A percentile compares a stretch with the other conserved stretches of the same genome.
Conservation (phyloP, 306 rosid genomes). For the Canavalia gladiata region DNA sequence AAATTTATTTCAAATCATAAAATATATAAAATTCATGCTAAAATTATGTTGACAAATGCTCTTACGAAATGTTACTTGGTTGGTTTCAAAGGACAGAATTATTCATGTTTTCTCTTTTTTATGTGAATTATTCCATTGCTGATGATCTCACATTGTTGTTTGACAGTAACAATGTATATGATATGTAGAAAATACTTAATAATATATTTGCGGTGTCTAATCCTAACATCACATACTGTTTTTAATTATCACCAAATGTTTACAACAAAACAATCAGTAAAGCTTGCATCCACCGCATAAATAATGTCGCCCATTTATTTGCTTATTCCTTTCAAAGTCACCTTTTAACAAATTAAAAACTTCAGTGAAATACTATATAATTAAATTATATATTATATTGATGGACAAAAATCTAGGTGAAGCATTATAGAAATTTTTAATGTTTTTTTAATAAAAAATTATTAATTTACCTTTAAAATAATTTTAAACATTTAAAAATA, state of each 20-base stretch:
- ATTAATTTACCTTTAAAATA: too few relatives aligned
- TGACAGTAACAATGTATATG: conserved; percentile 20
- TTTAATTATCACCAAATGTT: conserved; percentile 3
- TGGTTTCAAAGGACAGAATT: conserved; percentile 49
- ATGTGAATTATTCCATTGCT: conserved; percentile 13
- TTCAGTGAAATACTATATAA: not conserved
- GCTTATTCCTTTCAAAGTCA: not conserved
- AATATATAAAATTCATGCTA: conserved; percentile 12
- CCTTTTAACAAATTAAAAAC: not conserved
- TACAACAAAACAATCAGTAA: not conserved
- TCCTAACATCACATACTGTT: conserved; percentile 35
- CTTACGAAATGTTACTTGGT: conserved; percentile 33
- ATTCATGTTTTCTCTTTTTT: not conserved
- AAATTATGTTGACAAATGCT: not conserved
- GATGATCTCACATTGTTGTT: conserved; percentile 23
- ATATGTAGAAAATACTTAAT: not conserved
- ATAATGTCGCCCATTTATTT: not conserved
- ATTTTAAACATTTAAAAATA: too few relatives aligned
- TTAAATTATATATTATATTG: not conserved
- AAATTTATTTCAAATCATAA: not conserved
- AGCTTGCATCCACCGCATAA: not conserved
- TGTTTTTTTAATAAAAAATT: too few relatives aligned
- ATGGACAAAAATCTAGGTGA: not conserved
- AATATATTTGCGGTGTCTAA: conserved; percentile 31
- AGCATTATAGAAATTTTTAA: too few relatives aligned